Conservation (phyloP, 306 rosid species). For the Geum urbanum region DNA sequence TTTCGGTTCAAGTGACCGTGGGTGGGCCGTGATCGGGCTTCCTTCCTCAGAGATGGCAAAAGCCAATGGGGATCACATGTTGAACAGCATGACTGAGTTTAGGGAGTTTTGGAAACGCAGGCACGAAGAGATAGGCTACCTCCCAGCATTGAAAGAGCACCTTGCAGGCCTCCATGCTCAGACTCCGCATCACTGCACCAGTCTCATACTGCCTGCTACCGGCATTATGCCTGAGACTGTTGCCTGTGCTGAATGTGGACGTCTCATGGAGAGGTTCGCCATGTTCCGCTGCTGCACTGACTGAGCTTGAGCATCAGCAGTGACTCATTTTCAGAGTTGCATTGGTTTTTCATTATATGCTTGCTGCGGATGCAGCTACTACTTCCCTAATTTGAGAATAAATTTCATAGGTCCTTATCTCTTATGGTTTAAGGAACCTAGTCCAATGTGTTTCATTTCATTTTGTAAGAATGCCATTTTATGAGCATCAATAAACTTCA, state of each 20-base stretch:
- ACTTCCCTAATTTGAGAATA: background rate
- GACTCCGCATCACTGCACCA: conserved; percentile 31
- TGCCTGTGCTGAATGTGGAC: conserved; percentile 31
- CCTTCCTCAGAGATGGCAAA: conserved; percentile 7
- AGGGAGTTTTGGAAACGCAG: background rate
- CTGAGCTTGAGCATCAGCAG: background rate
- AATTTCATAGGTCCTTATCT: background rate
- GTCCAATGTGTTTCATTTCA: background rate
- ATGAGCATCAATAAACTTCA: background rate
- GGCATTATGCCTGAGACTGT: conserved; percentile 32
- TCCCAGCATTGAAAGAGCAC: conserved; percentile 22
- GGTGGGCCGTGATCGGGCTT: conserved; percentile 22
- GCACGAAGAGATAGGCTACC: conserved; percentile 7
- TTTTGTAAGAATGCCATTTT: background rate
- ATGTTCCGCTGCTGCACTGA: conserved; percentile 40
- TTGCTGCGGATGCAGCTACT: background rate
- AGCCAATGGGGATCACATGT: conserved; percentile 24
- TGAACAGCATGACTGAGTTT: conserved; percentile 6
- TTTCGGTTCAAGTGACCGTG: conserved; percentile 28
- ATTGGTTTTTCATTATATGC: background rate
- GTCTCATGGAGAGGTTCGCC: conserved; percentile 32
- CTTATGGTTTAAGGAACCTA: background rate
- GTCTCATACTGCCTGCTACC: conserved; percentile 28
- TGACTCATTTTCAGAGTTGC: background rate
- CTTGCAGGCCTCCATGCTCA: background rate